phyloP scores from a whole-genome alignment of 1,284 basidiomycete species.

The Fomitopsis betulina region DNA sequence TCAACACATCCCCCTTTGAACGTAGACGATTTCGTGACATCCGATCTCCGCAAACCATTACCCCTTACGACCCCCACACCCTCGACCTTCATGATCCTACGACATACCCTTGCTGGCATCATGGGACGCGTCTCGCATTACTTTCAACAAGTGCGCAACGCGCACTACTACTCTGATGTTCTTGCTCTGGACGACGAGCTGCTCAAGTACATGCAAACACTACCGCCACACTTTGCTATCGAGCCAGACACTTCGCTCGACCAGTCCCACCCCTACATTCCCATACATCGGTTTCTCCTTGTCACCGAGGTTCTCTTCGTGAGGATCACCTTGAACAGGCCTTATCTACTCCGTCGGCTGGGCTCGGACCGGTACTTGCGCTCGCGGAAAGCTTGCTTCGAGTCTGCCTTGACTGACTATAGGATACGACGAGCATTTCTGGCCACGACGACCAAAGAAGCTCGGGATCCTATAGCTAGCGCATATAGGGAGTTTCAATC shows the following conservation, averaged over 20 bases:
- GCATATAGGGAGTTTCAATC: conserved; percentile 83
- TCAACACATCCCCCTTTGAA: conserved; percentile 83
- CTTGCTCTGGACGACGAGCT: conserved; percentile 83
- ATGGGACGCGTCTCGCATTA: conserved; percentile 94
- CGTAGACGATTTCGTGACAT: conserved; percentile 64
- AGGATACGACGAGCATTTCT: conserved; percentile 65
- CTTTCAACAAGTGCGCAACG: conserved; percentile 85
- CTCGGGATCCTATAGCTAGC: conserved; percentile 65
- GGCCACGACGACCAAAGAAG: conserved; percentile 53
- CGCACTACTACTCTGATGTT: conserved; percentile 85
- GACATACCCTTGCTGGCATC: conserved; percentile 78
- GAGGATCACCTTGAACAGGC: conserved; percentile 73
- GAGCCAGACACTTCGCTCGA: conserved; percentile 81
- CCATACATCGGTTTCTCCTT: conserved; percentile 74
- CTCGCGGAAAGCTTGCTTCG: conserved; percentile 74
- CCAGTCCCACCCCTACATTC: conserved; percentile 55
- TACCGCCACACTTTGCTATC: conserved; percentile 77
- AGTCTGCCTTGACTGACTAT: conserved; percentile 75
- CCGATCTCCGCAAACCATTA: conserved; percentile 38
- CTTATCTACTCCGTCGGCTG: conserved; percentile 71
- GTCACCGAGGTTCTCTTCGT: conserved; percentile 79
- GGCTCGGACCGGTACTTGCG: conserved; percentile 71
- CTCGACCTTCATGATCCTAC: conserved; percentile 86
- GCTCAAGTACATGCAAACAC: conserved; percentile 66
- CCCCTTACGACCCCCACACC: conserved; percentile 74